Percentiles rank a stretch among this genome's conserved stretches.
Conservation (phyloP, 164 flowering plant species). For the Santalum album region DNA sequence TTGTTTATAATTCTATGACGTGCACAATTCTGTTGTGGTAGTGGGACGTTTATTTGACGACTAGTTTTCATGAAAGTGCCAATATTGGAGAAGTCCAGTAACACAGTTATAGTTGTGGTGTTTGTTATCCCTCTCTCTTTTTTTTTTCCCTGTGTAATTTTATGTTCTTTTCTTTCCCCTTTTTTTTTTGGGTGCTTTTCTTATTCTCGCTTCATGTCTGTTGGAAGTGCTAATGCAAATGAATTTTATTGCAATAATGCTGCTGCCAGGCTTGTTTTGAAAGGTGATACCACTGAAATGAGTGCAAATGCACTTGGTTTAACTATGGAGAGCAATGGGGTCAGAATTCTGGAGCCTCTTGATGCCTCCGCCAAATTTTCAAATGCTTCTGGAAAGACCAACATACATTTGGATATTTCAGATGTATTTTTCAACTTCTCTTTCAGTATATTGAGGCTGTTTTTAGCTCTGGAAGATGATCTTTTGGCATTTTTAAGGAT, state of each 20-base stretch:
- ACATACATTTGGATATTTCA: conserved; percentile 62
- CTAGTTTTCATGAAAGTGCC: too few species aligned
- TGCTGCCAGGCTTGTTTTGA: conserved; percentile 63
- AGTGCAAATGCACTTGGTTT: conserved; percentile 78
- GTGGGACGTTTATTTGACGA: too few species aligned
- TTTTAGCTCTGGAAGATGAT: conserved; percentile 91
- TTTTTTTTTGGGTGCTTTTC: neutral
- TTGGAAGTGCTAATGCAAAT: neutral
- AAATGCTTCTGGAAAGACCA: conserved; percentile 75
- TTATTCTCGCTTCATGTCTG: neutral
- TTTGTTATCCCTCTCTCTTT: too few species aligned
- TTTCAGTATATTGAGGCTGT: conserved; percentile 81
- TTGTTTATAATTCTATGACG: too few species aligned
- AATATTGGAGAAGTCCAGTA: too few species aligned
- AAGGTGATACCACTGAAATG: conserved; percentile 65
- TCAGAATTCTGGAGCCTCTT: conserved; percentile 87
- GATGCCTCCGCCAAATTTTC: conserved; percentile 66
- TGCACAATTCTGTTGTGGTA: too few species aligned
- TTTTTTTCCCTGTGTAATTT: too few species aligned
- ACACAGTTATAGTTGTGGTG: too few species aligned
- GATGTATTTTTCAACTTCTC: conserved; percentile 92
- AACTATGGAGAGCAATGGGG: conserved; percentile 91
- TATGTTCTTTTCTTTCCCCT: too few species aligned
- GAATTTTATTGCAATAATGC: conserved; percentile 16
- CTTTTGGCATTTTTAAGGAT: conserved; percentile 75